phyloP scores from a whole-genome alignment of 2,329 filamentous ascomycete genomes.

The Cladosporium sp. region DNA sequence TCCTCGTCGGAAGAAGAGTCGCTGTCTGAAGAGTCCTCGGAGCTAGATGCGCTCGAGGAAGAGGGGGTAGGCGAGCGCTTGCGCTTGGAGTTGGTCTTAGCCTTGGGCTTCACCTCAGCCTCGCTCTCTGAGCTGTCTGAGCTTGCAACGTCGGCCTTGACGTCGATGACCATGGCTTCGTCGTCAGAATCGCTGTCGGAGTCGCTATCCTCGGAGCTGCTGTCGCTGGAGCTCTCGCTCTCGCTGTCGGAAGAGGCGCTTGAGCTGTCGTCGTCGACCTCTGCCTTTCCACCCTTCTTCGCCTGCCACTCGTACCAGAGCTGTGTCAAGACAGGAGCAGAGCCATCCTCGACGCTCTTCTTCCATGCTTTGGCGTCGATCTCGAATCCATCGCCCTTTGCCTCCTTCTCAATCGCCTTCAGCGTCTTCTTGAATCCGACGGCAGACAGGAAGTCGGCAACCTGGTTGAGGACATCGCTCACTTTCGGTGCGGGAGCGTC shows the following conservation, averaged over 20 bases:
- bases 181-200: conserved; percentile 19
- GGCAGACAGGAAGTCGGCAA: conserved; percentile 28
- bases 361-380: conserved; percentile 18
- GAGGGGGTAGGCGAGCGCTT: conserved; percentile 13
- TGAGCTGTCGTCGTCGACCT: conserved; percentile 11
- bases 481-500: conserved; percentile 3
- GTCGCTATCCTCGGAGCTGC: conserved; percentile 16
- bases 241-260: conserved; percentile 13
- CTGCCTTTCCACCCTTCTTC: conserved; percentile 17
- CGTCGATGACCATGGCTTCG: conserved; percentile 3
- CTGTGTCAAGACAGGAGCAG: conserved; percentile 11
- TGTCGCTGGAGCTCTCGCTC: conserved; percentile 12
- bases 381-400: conserved; percentile 26
- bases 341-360: conserved; percentile 18
- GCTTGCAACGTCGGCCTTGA: conserved; percentile 6
- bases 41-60: conserved; percentile 16
- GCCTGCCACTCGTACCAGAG: conserved; percentile 10
- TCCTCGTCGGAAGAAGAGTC: conserved; percentile 17
- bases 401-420: conserved; percentile 28
- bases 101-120: conserved; percentile 8
- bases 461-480: conserved; percentile 20
- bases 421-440: conserved; percentile 31
- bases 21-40: conserved; percentile 12
- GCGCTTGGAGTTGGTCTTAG: conserved; percentile 12
- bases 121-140: conserved; percentile 14